These are phyloP conservation scores for Stylosanthes scabra DNA, from an alignment of 331 rosid species.

Conservation along the genomic window DNA sequence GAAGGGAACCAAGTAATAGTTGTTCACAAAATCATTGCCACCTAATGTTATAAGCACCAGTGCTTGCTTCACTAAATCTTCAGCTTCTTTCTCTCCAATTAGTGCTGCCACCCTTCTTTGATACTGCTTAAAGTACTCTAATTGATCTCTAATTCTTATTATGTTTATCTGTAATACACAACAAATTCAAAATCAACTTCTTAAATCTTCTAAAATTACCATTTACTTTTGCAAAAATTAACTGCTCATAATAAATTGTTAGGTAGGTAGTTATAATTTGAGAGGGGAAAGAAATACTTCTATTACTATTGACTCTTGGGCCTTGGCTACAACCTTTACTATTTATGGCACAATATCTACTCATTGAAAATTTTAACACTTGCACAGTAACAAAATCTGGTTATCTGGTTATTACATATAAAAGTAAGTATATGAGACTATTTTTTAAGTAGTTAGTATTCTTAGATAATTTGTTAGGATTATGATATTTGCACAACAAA, in stretches of 20 bases:
- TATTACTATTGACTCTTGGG: background rate
- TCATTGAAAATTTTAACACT: background rate
- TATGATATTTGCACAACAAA: too few relatives aligned
- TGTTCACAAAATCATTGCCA: slow-evolving; percentile 54
- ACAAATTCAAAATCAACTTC: background rate
- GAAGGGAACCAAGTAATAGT: slow-evolving; percentile 49
- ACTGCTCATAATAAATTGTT: too few relatives aligned
- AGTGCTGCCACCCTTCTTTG: slow-evolving; percentile 44
- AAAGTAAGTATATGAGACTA: too few relatives aligned
- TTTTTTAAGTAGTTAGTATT: too few relatives aligned
- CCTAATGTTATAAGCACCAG: slow-evolving; percentile 49
- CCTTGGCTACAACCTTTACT: background rate
- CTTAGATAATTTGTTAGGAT: too few relatives aligned
- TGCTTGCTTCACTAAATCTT: slow-evolving; percentile 42
- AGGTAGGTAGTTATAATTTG: background rate
- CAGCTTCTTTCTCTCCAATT: slow-evolving; percentile 37
- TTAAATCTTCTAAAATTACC: background rate
- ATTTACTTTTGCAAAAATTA: too few relatives aligned
- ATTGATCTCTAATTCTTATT: slow-evolving; percentile 36
- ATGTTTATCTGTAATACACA: slow-evolving; percentile 44
- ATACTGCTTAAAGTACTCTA: slow-evolving; percentile 42
- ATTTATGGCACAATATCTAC: background rate
- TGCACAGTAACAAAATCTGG: background rate
- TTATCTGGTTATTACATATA: too few relatives aligned
- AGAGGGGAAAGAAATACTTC: background rate